Evolutionary conservation across 495 filamentous ascomycete species (phyloP).

Genomic region (Penicillium longicatenatum): DNA sequence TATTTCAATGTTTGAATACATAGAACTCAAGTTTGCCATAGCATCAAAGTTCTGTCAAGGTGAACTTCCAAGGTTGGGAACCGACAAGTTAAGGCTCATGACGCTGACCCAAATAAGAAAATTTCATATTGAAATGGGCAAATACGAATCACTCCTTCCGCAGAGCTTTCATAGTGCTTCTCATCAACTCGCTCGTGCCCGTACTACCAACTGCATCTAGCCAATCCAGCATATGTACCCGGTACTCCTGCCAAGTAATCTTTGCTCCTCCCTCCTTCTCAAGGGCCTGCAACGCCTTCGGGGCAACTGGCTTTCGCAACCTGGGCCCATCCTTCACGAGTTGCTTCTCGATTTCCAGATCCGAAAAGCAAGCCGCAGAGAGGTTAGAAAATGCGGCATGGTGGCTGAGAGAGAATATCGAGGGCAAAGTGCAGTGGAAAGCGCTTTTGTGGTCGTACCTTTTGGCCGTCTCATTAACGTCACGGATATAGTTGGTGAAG

Average conservation of each 20-base stretch:
- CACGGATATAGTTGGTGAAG: conserved; percentile 51
- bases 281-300: conserved; percentile 61
- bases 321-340: conserved; percentile 49
- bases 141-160: conserved; percentile 31
- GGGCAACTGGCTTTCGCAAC: conserved; percentile 77
- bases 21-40: too few relatives aligned
- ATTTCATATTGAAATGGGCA: neutral
- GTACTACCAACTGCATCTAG: conserved; percentile 64
- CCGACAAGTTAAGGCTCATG: neutral
- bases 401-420: conserved; percentile 70
- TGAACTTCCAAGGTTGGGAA: neutral
- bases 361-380: conserved; percentile 64
- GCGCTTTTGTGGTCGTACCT: conserved; percentile 41
- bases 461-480: conserved; percentile 34
- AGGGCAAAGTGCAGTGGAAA: conserved; percentile 49
- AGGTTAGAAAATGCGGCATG: conserved; percentile 65
- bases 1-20: neutral
- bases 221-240: conserved; percentile 69
- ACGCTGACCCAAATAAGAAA: too few relatives aligned
- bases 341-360: conserved; percentile 62
- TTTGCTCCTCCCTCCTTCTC: conserved; percentile 69
- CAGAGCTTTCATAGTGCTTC: conserved; percentile 79
- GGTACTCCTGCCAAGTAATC: conserved; percentile 73
- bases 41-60: too few relatives aligned
- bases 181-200: conserved; percentile 75